phyloP scores from a whole-genome alignment of 2,329 filamentous ascomycete species.

The Septoria linicola region DNA sequence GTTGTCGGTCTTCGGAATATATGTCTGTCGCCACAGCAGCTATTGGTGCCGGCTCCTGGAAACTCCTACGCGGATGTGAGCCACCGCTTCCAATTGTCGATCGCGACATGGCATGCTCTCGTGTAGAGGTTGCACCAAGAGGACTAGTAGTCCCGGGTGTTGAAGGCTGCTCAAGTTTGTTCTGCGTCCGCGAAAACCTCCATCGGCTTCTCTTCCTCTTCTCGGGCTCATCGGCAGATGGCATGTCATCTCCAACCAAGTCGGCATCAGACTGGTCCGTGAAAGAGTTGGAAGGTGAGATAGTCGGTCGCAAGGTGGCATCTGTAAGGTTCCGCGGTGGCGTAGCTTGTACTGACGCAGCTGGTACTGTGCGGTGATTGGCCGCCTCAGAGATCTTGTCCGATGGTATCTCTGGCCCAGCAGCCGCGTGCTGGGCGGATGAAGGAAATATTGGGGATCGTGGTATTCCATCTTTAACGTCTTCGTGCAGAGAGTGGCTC shows the following conservation, averaged over 20 bases:
- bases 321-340: conserved; percentile 69
- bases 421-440: background rate
- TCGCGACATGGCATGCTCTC: conserved; percentile 34
- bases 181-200: conserved; percentile 57
- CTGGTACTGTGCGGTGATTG: conserved; percentile 41
- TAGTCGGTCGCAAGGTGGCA: conserved; percentile 60
- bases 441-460: conserved; percentile 32
- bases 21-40: conserved; percentile 26
- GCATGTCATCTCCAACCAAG: conserved; percentile 61
- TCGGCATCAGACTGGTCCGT: conserved; percentile 83
- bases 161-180: conserved; percentile 31
- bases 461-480: conserved; percentile 29
- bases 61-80: conserved; percentile 32
- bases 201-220: conserved; percentile 73
- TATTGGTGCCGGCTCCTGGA: conserved; percentile 33
- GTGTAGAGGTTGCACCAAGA: conserved; percentile 33
- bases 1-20: conserved; percentile 17
- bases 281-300: conserved; percentile 74
- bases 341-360: conserved; percentile 40
- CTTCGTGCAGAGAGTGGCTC: conserved; percentile 60
- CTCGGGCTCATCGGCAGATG: conserved; percentile 37
- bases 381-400: conserved; percentile 38
- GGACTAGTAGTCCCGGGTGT: conserved; percentile 30
- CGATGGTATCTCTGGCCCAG: background rate
- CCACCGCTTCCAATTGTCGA: conserved; percentile 36